Evolutionary conservation across 306 rosid species (phyloP).

Genomic region (Aeschynomene evenia): DNA sequence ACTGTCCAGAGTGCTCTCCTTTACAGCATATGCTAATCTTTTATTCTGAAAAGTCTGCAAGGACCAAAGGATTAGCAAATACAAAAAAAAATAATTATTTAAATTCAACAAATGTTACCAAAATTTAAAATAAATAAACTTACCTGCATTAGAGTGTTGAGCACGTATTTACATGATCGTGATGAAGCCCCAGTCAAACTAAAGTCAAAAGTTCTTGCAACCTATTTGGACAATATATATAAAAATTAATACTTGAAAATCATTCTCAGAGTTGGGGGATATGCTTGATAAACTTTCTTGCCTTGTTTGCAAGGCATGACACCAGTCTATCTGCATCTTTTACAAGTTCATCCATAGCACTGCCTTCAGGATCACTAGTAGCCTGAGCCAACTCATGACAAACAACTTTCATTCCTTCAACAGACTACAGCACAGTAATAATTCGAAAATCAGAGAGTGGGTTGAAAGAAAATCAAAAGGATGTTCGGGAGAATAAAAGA

Average conservation of each 20-base stretch:
- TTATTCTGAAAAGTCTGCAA: conserved; percentile 93
- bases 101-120: conserved; percentile 9
- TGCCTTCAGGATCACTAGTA: conserved; percentile 87
- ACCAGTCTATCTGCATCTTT: conserved; percentile 94
- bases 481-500: no score
- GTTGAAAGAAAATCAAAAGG: not conserved
- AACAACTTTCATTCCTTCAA: conserved; percentile 98
- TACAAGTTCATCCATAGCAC: conserved; percentile 82
- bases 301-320: conserved; percentile 93
- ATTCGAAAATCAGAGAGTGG: conserved; percentile 14
- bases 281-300: conserved; percentile 12
- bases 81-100: conserved; percentile 1
- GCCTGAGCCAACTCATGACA: conserved; percentile 98
- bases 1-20: conserved; percentile 90
- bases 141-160: conserved; percentile 99
- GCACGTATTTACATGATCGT: conserved; percentile 97
- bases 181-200: conserved; percentile 95
- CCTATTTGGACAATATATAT: conserved; percentile 47
- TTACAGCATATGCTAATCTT: conserved; percentile 89
- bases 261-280: not conserved
- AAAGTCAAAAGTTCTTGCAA: conserved; percentile 96
- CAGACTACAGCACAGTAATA: conserved; percentile 65
- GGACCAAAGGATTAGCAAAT: not conserved
- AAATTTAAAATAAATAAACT: conserved; percentile 8
- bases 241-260: not conserved